Evolutionary conservation across 805 yeast species (phyloP), one percentile per base, ranked within the genome.

Genomic region (Saccharomycopsis sp.): DNA sequence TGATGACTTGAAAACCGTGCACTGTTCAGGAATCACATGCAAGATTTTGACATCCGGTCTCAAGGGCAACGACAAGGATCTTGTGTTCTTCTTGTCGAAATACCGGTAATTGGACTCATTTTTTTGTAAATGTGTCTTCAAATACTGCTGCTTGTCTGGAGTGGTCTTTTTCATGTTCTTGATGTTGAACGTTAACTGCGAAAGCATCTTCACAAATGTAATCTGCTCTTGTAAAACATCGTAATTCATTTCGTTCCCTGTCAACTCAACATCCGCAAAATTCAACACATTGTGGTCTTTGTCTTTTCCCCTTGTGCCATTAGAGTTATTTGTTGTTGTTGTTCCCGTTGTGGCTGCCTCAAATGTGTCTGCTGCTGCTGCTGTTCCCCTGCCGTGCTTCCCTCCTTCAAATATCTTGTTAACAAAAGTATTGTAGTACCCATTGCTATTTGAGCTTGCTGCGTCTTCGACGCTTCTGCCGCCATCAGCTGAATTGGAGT

Each of bases 1-100:
- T 19, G 95, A 83, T 46, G 94, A 80, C 57, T 92, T 94, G 64
- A 92, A 92, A 4, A 92, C 96, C 7, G 79, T 71, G 4, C 87
- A 80, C 48, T 82, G 83, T 30, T 76, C 81, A 0, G 95, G 82
- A 29, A 80, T 65, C 16, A 83, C 75, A 4, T 96, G 96, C 46
- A 77, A 69, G 0, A 88, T 71, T 13, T 68, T 68, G 2, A 85
- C 64, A 1, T 78, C 68, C 0, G 98, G 97, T 53, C 89, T 95
- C 21, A 89, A 57, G 0, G 97, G 96, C 25, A 88, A 61, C 1
- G 77, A 71, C 4, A 86, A 69, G 0, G 87, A 75, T 26, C 69
- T 65, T 40, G 59, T 59, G n/a, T 65, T 49, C 37, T 60, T 63
- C 0, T 65, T 48, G n/a, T 60, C 57, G 7, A 68, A 45, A 3